A percentile compares a stretch with the other conserved stretches of the same genome.
Conservation (phyloP, 192 early-diverging fungal genomes). For the Coemansia sp. region DNA sequence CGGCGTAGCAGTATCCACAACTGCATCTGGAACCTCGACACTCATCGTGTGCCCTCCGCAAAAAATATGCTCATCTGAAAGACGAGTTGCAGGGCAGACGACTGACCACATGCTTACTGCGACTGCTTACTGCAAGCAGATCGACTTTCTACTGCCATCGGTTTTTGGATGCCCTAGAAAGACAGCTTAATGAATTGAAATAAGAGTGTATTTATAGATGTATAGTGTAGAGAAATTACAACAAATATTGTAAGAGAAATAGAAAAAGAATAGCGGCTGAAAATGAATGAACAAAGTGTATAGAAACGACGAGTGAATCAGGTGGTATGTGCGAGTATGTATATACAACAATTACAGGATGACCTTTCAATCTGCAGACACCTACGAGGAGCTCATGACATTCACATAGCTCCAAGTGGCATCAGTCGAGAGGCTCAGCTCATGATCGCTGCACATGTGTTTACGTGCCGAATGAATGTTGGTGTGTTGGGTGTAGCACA, state of each 20-base stretch:
- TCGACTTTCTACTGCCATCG: slow-evolving; percentile 12
- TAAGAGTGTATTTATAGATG: background rate
- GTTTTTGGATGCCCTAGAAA: slow-evolving; percentile 2
- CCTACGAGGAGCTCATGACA: slow-evolving; percentile 13
- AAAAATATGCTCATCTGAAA: background rate
- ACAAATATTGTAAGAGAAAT: background rate
- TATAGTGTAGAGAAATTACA: background rate
- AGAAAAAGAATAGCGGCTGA: slow-evolving; percentile 1
- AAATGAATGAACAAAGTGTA: background rate
- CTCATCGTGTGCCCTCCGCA: background rate
- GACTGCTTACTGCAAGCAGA: slow-evolving; percentile 8
- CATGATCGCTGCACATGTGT: slow-evolving; percentile 40
- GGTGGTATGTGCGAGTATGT: slow-evolving; percentile 8
- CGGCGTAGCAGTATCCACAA: slow-evolving; percentile 27
- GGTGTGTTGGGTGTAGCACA: slow-evolving; percentile 47
- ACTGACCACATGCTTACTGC: slow-evolving; percentile 14
- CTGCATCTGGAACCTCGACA: slow-evolving; percentile 17
- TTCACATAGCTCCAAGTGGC: slow-evolving; percentile 49
- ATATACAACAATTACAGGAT: slow-evolving; percentile 11
- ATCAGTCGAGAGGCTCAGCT: slow-evolving; percentile 28
- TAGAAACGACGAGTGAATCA: background rate
- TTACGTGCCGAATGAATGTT: slow-evolving; percentile 56
- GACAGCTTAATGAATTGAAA: background rate
- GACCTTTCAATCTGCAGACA: background rate
- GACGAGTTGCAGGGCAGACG: background rate